A percentile compares a stretch with the other conserved stretches of the same genome.
Conservation (phyloP, 768 basidiomycete species). For the Suillus plorans region DNA sequence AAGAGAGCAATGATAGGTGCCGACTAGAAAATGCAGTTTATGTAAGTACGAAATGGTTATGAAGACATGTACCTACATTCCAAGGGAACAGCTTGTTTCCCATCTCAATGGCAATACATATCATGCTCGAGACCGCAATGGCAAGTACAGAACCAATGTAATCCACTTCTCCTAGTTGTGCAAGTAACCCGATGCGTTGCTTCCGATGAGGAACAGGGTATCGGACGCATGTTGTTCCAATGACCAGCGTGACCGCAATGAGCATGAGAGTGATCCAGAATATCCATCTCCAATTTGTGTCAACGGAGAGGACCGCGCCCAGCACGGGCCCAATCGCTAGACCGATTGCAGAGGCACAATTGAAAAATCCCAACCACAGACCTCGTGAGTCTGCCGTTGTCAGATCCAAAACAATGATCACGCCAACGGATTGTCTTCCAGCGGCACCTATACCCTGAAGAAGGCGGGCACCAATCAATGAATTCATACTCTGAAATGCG, state of each 20-base stretch:
- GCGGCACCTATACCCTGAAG: constrained; percentile 39
- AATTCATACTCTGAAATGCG: constrained; percentile 31
- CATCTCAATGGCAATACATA: constrained; percentile 39
- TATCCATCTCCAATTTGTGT: constrained; percentile 45
- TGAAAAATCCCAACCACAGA: constrained; percentile 37
- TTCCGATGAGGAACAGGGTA: constrained; percentile 34
- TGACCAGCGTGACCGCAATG: constrained; percentile 28
- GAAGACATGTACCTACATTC: constrained; percentile 23
- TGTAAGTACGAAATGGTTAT: not conserved
- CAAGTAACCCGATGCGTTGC: constrained; percentile 32
- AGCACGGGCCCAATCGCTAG: constrained; percentile 46
- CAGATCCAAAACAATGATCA: constrained; percentile 35
- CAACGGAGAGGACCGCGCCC: constrained; percentile 45
- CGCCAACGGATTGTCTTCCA: constrained; percentile 35
- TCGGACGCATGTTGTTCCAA: constrained; percentile 26
- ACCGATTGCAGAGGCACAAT: constrained; percentile 40
- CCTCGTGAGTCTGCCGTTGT: constrained; percentile 36
- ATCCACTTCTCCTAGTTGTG: constrained; percentile 34
- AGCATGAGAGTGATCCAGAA: constrained; percentile 43
- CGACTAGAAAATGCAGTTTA: constrained; percentile 20
- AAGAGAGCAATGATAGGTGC: constrained; percentile 28
- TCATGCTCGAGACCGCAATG: constrained; percentile 34
- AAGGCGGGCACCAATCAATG: constrained; percentile 32
- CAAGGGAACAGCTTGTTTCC: constrained; percentile 37
- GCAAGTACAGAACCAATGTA: constrained; percentile 31